phyloP scores from a whole-genome alignment of 352 stramenopile species.

The Phytophthora pisi region DNA sequence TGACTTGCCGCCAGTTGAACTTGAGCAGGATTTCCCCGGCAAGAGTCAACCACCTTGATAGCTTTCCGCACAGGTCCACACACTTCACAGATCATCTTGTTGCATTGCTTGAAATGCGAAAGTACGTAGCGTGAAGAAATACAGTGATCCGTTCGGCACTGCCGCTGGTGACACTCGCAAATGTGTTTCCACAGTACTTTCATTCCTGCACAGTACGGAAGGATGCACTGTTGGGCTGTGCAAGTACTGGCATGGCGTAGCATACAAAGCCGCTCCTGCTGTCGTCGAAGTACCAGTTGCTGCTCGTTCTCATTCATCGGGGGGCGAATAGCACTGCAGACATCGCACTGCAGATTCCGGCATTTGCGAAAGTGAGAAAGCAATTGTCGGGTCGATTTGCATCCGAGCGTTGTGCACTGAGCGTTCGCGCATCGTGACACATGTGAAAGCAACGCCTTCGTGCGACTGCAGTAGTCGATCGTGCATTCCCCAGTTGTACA shows the following conservation, averaged over 20 bases:
- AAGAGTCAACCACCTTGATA: constrained; percentile 89
- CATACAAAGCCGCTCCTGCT: constrained; percentile 90
- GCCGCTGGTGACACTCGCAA: constrained; percentile 87
- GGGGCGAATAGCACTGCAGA: constrained; percentile 88
- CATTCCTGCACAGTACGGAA: constrained; percentile 89
- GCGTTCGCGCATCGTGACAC: constrained; percentile 86
- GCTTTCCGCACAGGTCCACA: constrained; percentile 86
- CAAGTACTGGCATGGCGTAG: constrained; percentile 87
- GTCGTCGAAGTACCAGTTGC: constrained; percentile 79
- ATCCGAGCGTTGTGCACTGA: constrained; percentile 86
- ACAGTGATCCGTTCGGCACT: constrained; percentile 88
- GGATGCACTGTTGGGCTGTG: constrained; percentile 61
- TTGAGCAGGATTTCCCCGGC: constrained; percentile 72
- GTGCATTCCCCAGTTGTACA: constrained; percentile 74
- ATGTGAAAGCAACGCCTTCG: constrained; percentile 79
- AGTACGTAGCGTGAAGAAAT: constrained; percentile 90
- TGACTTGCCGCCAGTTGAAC: constrained; percentile 74
- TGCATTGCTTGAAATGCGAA: constrained; percentile 92
- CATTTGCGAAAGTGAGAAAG: constrained; percentile 90
- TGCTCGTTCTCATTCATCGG: constrained; percentile 89
- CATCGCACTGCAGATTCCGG: constrained; percentile 86
- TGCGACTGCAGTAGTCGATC: constrained; percentile 85
- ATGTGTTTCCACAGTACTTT: constrained; percentile 92
- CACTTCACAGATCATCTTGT: constrained; percentile 92
- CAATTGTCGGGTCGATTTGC: constrained; percentile 87